phyloP scores from a whole-genome alignment of 2,329 filamentous ascomycete species.

The Fusarium sp. region DNA sequence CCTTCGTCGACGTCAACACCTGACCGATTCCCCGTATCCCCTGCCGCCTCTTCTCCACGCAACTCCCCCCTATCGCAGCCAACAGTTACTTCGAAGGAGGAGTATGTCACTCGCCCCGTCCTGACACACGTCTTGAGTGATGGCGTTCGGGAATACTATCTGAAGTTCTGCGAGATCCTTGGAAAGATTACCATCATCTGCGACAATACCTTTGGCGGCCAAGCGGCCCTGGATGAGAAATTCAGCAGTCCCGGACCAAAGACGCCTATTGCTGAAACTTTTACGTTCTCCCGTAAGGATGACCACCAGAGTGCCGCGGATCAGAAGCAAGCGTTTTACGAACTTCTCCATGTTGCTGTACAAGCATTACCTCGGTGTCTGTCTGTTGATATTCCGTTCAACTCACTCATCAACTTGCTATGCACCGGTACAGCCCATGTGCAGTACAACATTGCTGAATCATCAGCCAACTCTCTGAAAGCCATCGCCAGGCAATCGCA shows the following conservation, averaged over 20 bases:
- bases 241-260: conserved; percentile 89
- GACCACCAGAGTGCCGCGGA: conserved; percentile 79
- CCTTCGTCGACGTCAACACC: conserved; percentile 42
- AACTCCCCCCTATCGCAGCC: conserved; percentile 43
- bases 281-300: conserved; percentile 88
- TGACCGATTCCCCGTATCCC: conserved; percentile 62
- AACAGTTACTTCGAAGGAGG: conserved; percentile 59
- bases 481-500: conserved; percentile 94
- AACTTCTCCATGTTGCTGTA: conserved; percentile 93
- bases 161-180: conserved; percentile 92
- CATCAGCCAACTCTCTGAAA: conserved; percentile 92
- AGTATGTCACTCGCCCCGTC: conserved; percentile 75
- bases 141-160: conserved; percentile 84
- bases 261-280: conserved; percentile 93
- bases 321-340: conserved; percentile 94
- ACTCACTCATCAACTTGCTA: conserved; percentile 90
- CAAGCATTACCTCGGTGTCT: conserved; percentile 95
- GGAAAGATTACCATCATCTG: conserved; percentile 97
- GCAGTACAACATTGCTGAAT: conserved; percentile 89
- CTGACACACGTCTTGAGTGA: conserved; percentile 76
- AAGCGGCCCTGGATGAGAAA: conserved; percentile 95
- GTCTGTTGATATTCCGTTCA: conserved; percentile 90
- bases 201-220: conserved; percentile 96
- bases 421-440: conserved; percentile 98
- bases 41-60: conserved; percentile 51